These are phyloP conservation scores for Ceratocystis smalleyi DNA, from an alignment of 2,329 filamentous ascomycete genomes.

Conservation along the genomic window DNA sequence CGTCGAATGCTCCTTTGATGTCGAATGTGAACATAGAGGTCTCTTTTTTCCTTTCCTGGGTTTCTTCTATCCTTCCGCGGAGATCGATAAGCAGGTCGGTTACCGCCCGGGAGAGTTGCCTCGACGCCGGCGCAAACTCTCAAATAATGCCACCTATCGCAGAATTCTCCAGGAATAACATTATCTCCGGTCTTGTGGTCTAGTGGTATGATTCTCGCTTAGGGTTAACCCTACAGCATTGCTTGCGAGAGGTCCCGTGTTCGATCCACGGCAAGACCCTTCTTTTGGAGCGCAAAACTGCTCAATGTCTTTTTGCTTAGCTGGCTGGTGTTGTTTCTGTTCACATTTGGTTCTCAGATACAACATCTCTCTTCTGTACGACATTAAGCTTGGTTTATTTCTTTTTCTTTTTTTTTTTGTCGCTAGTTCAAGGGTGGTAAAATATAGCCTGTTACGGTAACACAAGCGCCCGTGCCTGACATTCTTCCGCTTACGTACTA, in stretches of 20 bases:
- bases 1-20: too few species aligned
- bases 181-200: conserved; percentile 35
- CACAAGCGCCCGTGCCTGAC: too few species aligned
- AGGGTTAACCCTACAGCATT: conserved; percentile 32
- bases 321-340: not conserved
- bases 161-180: not conserved
- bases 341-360: too few species aligned
- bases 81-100: too few species aligned
- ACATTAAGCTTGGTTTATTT: not conserved
- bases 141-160: too few species aligned
- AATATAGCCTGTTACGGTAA: too few species aligned
- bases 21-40: too few species aligned
- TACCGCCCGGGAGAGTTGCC: too few species aligned
- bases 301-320: not conserved
- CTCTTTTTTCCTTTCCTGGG: too few species aligned
- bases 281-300: not conserved
- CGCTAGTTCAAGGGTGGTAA: not conserved
- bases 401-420: not conserved
- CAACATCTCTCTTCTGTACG: not conserved
- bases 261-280: conserved; percentile 19
- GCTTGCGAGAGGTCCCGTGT: conserved; percentile 20
- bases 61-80: too few species aligned
- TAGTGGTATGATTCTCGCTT: conserved; percentile 60
- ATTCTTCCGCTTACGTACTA: too few species aligned
- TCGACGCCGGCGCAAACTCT: too few species aligned